Conservation (phyloP, 352 stramenopile genomes). For the Globisporangium ultimum region DNA sequence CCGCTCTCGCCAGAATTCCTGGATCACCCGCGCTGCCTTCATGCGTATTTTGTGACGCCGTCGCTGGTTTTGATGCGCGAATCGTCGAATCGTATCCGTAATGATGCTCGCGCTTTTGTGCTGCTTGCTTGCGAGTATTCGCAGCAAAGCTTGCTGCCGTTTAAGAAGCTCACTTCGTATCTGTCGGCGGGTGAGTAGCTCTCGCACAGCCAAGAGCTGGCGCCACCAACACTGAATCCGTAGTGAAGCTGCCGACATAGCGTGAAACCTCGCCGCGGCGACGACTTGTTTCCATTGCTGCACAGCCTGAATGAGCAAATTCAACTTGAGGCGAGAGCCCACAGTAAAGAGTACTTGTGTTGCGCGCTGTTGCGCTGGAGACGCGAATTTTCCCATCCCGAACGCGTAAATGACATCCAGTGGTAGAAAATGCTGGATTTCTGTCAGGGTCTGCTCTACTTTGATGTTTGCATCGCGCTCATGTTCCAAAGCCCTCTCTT, state of each 20-base stretch:
- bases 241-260: conserved; percentile 11
- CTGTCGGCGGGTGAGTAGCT: conserved; percentile 20
- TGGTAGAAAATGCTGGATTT: conserved; percentile 56
- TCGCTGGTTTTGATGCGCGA: conserved; percentile 4
- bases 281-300: conserved; percentile 38
- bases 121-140: conserved; percentile 37
- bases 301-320: conserved; percentile 40
- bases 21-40: conserved; percentile 31
- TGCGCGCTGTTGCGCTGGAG: conserved; percentile 55
- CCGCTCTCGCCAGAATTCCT: conserved; percentile 48
- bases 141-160: conserved; percentile 41
- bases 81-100: conserved; percentile 33
- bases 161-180: conserved; percentile 36
- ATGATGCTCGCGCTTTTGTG: conserved; percentile 44
- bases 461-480: conserved; percentile 26
- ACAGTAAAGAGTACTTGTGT: conserved; percentile 40
- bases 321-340: conserved; percentile 34
- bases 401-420: conserved; percentile 66
- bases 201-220: conserved; percentile 25
- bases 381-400: conserved; percentile 57
- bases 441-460: conserved; percentile 37
- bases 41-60: conserved; percentile 10
- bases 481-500: conserved; percentile 11
- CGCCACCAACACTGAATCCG: conserved; percentile 65
- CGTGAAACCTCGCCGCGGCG: conserved; percentile 11